phyloP scores from a whole-genome alignment of 208 protist genomes.

The Phytomonas sp. region DNA sequence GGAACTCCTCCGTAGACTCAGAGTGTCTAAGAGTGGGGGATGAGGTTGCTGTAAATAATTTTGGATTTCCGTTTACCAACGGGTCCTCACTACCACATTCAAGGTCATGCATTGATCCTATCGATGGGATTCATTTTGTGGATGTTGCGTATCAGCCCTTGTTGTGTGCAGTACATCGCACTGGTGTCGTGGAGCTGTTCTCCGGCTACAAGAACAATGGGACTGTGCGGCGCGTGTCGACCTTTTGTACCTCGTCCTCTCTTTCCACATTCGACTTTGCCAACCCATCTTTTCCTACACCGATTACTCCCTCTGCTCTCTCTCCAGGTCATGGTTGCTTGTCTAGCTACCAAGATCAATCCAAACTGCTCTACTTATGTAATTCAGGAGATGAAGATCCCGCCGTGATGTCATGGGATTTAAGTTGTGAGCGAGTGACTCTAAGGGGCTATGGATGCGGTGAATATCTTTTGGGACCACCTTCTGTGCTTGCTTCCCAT shows the following conservation, averaged over 20 bases:
- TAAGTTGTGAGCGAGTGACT: slow-evolving; percentile 18
- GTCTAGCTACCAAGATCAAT: slow-evolving; percentile 56
- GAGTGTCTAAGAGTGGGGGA: neutral
- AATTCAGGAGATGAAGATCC: slow-evolving; percentile 16
- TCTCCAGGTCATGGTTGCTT: slow-evolving; percentile 31
- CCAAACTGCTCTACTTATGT: slow-evolving; percentile 46
- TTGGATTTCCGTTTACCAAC: neutral
- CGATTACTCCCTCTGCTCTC: neutral
- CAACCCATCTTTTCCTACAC: neutral
- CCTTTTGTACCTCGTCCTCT: slow-evolving; percentile 48
- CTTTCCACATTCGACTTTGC: neutral
- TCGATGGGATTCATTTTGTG: slow-evolving; percentile 59
- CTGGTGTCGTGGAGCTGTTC: slow-evolving; percentile 59
- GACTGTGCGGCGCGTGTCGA: slow-evolving; percentile 37
- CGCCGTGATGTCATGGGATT: slow-evolving; percentile 47
- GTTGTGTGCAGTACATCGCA: slow-evolving; percentile 63
- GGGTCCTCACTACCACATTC: neutral
- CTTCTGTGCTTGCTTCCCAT: neutral
- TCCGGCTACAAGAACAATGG: slow-evolving; percentile 26
- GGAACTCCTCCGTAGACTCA: neutral
- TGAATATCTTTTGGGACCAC: neutral
- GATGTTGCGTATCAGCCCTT: slow-evolving; percentile 53
- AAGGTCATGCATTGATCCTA: neutral
- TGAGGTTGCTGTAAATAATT: neutral
- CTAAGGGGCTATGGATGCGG: neutral